A percentile compares a stretch with the other conserved stretches of the same genome.
Evolutionary conservation across 2,329 filamentous ascomycete species (phyloP).

Genomic region (Remersonia thermophila): DNA sequence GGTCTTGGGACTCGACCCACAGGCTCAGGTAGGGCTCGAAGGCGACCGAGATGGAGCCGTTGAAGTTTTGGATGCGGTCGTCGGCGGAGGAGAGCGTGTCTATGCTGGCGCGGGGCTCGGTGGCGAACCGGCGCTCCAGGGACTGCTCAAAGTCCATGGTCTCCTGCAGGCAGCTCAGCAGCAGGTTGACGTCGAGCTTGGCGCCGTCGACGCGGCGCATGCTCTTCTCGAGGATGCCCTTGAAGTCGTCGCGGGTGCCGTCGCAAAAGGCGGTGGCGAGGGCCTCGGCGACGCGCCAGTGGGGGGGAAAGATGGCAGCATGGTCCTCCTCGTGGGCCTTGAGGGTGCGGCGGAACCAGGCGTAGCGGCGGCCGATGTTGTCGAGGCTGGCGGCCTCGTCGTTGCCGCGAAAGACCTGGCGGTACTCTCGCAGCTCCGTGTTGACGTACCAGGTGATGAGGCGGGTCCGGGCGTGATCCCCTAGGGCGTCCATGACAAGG

Average conservation of each 20-base stretch:
- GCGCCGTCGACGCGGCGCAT: slow-evolving; percentile 67
- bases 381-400: slow-evolving; percentile 93
- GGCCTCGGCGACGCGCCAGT: slow-evolving; percentile 84
- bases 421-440: slow-evolving; percentile 87
- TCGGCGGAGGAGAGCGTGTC: slow-evolving; percentile 77
- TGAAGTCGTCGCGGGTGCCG: slow-evolving; percentile 89
- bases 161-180: slow-evolving; percentile 83
- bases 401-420: slow-evolving; percentile 88
- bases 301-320: slow-evolving; percentile 68
- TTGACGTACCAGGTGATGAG: slow-evolving; percentile 97
- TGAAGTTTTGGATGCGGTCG: slow-evolving; percentile 65
- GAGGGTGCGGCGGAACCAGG: slow-evolving; percentile 92
- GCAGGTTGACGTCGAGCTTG: slow-evolving; percentile 76
- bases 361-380: slow-evolving; percentile 89
- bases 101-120: slow-evolving; percentile 63
- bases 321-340: slow-evolving; percentile 95
- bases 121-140: slow-evolving; percentile 72
- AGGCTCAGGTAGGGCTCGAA: slow-evolving; percentile 95
- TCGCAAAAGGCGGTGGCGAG: slow-evolving; percentile 90
- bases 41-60: slow-evolving; percentile 84
- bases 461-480: slow-evolving; percentile 69
- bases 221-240: slow-evolving; percentile 76
- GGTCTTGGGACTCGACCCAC: slow-evolving; percentile 95
- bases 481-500: slow-evolving; percentile 85
- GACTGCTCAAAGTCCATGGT: slow-evolving; percentile 94